Conservation (phyloP, 2,329 filamentous ascomycete genomes). For the Alternaria atra region DNA sequence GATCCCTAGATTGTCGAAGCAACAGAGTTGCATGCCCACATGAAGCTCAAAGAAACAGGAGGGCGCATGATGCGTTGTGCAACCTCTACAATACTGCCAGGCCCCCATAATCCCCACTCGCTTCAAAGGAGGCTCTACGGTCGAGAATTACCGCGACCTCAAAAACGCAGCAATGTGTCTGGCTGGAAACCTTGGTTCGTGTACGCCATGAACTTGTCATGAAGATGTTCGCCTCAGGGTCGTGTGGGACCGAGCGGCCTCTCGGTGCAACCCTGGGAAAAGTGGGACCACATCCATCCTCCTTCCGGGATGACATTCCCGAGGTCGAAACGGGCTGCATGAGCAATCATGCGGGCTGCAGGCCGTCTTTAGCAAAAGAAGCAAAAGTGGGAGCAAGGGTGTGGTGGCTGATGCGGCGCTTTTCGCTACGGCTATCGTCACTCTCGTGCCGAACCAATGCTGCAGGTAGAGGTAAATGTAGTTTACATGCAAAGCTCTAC, state of each 20-base stretch:
- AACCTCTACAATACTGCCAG: slow-evolving; percentile 8
- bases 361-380: slow-evolving; percentile 10
- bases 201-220: slow-evolving; percentile 10
- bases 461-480: neutral
- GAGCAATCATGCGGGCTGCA: slow-evolving; percentile 15
- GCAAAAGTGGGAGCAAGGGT: slow-evolving; percentile 9
- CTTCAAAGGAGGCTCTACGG: neutral
- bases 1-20: slow-evolving; percentile 17
- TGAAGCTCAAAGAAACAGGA: slow-evolving; percentile 12
- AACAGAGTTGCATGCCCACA: slow-evolving; percentile 4
- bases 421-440: slow-evolving; percentile 10
- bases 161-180: neutral
- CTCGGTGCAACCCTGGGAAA: slow-evolving; percentile 16
- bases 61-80: slow-evolving; percentile 11
- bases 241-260: slow-evolving; percentile 12
- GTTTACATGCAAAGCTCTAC: neutral
- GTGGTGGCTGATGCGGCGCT: slow-evolving; percentile 15
- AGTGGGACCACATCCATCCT: slow-evolving; percentile 15
- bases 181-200: slow-evolving; percentile 1
- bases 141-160: neutral
- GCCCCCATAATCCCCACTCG: slow-evolving; percentile 7
- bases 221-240: slow-evolving; percentile 15
- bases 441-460: slow-evolving; percentile 7
- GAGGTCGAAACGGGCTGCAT: slow-evolving; percentile 18
- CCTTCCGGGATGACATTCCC: slow-evolving; percentile 15